Evolutionary conservation across 2,329 filamentous ascomycete genomes (phyloP), one percentile per base, ranked within the genome.

Genomic region (Shiraia sp.): DNA sequence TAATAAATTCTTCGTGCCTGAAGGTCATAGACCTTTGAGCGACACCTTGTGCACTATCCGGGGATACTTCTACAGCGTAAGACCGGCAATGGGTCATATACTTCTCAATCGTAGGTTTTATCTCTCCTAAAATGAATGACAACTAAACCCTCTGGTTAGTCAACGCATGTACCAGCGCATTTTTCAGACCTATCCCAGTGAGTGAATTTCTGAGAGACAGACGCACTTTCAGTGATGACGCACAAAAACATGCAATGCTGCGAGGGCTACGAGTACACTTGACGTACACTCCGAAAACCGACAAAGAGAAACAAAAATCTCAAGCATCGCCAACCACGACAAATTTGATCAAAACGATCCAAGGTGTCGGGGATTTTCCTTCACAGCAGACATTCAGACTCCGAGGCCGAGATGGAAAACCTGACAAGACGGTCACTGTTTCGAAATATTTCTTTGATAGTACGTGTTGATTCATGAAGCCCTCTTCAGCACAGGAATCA

Each of bases 11-110:
- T 47, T 42, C 19, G 19, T 49, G 14, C 40, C 36, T 22, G 29
- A 35, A 19, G 38, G 46, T 8, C 36, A 40, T 22, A 37, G n/a
- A 3, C 10, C 19, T 36, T 29, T 35, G 3, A 19, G 32, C 14
- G 9, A 9, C 1, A 49, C 46, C 5, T 31, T 45, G 10, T 46
- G 41, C 12, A 24, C 40, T 3, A 42, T 53, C 10, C 44, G 50
- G 9, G 50, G 50, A 10, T 53, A 53, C 26, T 51, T 37, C 19
- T 51, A 51, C 28, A 35, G 39, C 3, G 33, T 51, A 13, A 45
- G 32, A 15, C 47, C 47, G 2, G 42, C 36, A 3, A 46, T 45
- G 37, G 36, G 42, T 5, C 32, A 45, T 13, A 32, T 53, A 12
- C 10, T 51, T 3, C 37, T 53, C 13, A 48, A 44, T 10, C 27